Evolutionary conservation across 2,329 filamentous ascomycete species (phyloP).

Genomic region (Colletotrichum viniferum): DNA sequence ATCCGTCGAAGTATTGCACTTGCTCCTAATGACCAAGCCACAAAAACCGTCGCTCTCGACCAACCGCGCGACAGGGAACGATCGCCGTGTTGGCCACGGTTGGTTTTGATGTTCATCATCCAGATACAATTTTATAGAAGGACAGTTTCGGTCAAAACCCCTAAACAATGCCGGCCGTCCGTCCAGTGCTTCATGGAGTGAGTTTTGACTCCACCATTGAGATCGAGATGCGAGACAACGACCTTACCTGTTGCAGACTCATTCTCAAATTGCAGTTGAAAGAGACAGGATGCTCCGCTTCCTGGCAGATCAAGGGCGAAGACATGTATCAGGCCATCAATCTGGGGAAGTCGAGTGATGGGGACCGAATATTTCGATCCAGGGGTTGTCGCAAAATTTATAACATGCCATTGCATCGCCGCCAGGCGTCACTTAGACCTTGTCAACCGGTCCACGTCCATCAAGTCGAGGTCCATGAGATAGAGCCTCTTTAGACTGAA

Average conservation of each 20-base stretch:
- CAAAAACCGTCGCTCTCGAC: not conserved
- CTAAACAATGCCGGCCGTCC: not conserved
- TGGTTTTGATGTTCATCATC: not conserved
- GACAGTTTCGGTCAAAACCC: not conserved
- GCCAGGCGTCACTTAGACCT: not conserved
- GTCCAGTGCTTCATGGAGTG: not conserved
- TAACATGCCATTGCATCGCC: not conserved
- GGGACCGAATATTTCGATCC: not conserved
- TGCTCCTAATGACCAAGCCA: not conserved
- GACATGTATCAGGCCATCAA: not conserved
- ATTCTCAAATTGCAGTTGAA: not conserved
- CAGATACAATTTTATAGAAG: not conserved
- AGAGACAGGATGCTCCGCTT: not conserved
- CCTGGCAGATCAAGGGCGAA: not conserved
- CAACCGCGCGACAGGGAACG: not conserved
- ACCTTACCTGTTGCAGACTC: not conserved
- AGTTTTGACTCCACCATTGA: not conserved
- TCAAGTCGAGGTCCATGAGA: not conserved
- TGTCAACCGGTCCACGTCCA: not conserved
- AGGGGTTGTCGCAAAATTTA: not conserved
- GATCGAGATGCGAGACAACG: not conserved
- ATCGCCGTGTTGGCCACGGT: not conserved
- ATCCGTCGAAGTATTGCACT: not conserved
- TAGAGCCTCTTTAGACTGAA: not conserved
- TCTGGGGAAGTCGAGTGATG: not conserved